These are phyloP conservation scores for Dactylonectria estremocensis DNA, from an alignment of 2,329 filamentous ascomycete genomes.

Conservation along the genomic window DNA sequence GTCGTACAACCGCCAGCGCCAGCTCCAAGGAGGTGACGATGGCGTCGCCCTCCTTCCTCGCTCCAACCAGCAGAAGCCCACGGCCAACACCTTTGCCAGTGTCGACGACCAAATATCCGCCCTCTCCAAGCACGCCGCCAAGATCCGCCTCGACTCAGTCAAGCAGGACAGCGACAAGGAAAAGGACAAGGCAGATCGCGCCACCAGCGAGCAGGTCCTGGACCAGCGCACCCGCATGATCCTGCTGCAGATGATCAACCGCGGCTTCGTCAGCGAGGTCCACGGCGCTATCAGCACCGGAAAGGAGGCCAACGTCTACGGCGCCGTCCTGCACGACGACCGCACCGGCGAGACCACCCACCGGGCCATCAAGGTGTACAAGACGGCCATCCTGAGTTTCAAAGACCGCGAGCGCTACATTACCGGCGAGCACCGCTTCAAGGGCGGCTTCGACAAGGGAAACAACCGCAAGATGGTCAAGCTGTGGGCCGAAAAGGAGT, in stretches of 20 bases:
- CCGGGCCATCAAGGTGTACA: slow-evolving; percentile 98
- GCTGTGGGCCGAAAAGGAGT: slow-evolving; percentile 99
- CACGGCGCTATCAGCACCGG: slow-evolving; percentile 97
- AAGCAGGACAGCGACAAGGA: slow-evolving; percentile 68
- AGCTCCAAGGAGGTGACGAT: slow-evolving; percentile 66
- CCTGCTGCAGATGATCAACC: slow-evolving; percentile 94
- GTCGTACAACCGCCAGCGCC: slow-evolving; percentile 88
- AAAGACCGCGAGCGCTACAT: slow-evolving; percentile 98
- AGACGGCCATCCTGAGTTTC: slow-evolving; percentile 97
- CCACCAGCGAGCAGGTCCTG: slow-evolving; percentile 94
- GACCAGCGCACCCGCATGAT: slow-evolving; percentile 97
- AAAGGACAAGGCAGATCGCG: slow-evolving; percentile 92
- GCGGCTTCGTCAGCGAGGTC: slow-evolving; percentile 88
- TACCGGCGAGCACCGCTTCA: slow-evolving; percentile 92
- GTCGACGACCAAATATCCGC: slow-evolving; percentile 91
- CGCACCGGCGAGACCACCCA: slow-evolving; percentile 72
- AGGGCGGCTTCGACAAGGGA: slow-evolving; percentile 91
- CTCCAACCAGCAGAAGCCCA: slow-evolving; percentile 84
- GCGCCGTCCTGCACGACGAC: slow-evolving; percentile 79
- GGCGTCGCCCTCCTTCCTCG: slow-evolving; percentile 74
- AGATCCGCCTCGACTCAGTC: slow-evolving; percentile 83
- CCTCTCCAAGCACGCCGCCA: slow-evolving; percentile 87
- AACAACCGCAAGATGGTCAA: slow-evolving; percentile 98
- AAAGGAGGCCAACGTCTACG: slow-evolving; percentile 99
- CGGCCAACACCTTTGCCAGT: slow-evolving; percentile 82